phyloP scores from a whole-genome alignment of 495 filamentous ascomycete genomes.

The Aspergillus homomorphus region DNA sequence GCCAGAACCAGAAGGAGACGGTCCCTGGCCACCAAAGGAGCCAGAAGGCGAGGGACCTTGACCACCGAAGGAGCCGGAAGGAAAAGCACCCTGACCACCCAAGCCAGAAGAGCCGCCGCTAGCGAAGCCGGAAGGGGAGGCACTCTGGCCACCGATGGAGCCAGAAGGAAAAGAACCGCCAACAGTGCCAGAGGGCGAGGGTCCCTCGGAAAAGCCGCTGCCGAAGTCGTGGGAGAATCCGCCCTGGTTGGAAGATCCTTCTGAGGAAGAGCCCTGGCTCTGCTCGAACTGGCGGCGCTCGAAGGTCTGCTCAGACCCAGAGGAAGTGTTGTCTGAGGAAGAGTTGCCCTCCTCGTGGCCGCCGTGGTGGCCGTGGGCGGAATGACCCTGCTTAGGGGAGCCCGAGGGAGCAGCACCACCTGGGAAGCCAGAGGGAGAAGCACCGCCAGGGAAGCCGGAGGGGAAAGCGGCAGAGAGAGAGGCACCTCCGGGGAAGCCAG shows the following conservation, averaged over 20 bases:
- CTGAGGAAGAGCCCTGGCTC: not conserved
- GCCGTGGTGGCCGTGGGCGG: not conserved
- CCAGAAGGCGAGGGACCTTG: slow-evolving; percentile 2
- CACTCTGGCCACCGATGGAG: not conserved
- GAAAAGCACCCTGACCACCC: not conserved
- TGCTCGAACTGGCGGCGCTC: not conserved
- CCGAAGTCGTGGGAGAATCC: not conserved
- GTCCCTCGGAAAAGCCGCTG: not conserved
- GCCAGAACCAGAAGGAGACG: not conserved
- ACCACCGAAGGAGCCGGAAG: not conserved
- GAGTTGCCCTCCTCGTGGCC: not conserved
- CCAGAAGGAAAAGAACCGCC: not conserved
- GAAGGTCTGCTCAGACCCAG: not conserved
- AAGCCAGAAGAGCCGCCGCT: not conserved
- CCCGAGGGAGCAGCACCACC: not conserved
- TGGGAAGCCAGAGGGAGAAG: not conserved
- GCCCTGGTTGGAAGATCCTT: not conserved
- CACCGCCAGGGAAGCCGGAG: not conserved
- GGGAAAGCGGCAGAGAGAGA: not conserved
- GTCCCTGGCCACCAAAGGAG: not conserved
- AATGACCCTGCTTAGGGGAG: not conserved
- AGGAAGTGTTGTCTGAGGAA: not conserved
- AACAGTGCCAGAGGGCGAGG: not conserved
- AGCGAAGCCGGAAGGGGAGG: not conserved
- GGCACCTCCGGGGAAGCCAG: not conserved